Evolutionary conservation across 2,329 filamentous ascomycete species (phyloP), one percentile per base, ranked within the genome.

Genomic region (Penicillium sp.): DNA sequence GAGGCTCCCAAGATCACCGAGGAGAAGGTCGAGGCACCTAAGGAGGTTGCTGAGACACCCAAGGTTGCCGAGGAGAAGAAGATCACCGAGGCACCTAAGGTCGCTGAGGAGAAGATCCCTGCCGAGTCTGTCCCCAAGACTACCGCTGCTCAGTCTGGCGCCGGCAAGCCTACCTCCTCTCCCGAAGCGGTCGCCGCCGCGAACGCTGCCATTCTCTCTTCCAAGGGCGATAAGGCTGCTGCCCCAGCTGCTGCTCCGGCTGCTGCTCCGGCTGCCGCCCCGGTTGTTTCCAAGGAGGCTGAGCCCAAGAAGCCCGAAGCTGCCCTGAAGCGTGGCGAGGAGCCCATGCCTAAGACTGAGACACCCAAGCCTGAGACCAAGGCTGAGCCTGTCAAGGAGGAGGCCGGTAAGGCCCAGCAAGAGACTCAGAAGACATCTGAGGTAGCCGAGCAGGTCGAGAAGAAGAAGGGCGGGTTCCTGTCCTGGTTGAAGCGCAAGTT

Each of bases 401-500:
- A 56, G 28, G 31, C 49, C 28, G n/a, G 4, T 13, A 37, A 45
- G 43, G 32, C 32, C n/a, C 35, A 41, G n/a, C 44, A 22, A 28
- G 45, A 46, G 17, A 17, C 50, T 21, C 42, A 49, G 34, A 41
- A 49, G 41, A 22, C 33, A n/a, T 43, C 45, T 8, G 35, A 49
- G 41, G 34, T 45, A 15, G 49, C 46, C 22, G 44, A 56, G 52
- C 46, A 49, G n/a, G 47, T 45, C 34, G 43, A 49, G 40, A 53
- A 49, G 42, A 54, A 54, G 45, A 56, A 63, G 57, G 62, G 60
- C 15, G 60, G 62, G 6, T 56, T 64, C 46, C 53, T 53, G 40
- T 51, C 55, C 26, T 63, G 61, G 60, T 41, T 64, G 43, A 64
- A 64, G 59, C 61, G 60, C 48, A 63, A 62, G 59, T 53, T 63